Evolutionary conservation across 2,329 filamentous ascomycete genomes (phyloP), one percentile per base, ranked within the genome.

Genomic region (Fusarium sp.): DNA sequence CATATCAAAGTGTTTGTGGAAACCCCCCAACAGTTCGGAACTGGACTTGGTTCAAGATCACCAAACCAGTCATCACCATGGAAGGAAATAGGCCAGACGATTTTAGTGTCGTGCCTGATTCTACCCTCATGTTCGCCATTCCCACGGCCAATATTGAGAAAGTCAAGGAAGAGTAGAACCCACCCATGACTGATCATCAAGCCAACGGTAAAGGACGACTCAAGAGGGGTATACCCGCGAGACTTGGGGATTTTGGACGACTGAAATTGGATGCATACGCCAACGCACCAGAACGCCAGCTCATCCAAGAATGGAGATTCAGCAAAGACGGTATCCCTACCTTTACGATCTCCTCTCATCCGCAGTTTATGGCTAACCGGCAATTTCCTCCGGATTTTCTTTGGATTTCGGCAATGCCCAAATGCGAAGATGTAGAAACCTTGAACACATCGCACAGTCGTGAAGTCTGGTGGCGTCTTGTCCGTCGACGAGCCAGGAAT

Each of bases 21-120:
- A 40, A 23, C 4, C 62, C 50, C 8, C 33, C 18, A 20, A n/a
- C 23, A 9, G 11, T 38, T 10, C 65, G 61, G 18, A 67, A 31
- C 3, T 75, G 73, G 73, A 50, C 53, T 13, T 75, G 73, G 73
- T 65, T 75, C 59, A 69, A 69, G 26, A 73, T 75, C 36, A 41
- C 42, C 34, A 75, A 72, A 47, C 71, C 72, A 6, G 30, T 75
- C 3, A 23, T 50, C 16, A 34, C 51, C 11, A 55, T 42, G 11
- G 30, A 31, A 12, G 58, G 56, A 8, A 36, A 55, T 20, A 34
- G 23, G 13, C 69, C 60, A 8, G 36, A 44, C 12, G 55, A 63
- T 4, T 20, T 72, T 23, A n/a, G 20, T 38, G 15, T 52, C 20
- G 49, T 67, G n/a, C 46, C 61, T 15, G 23, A 63, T 20, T 53